These are phyloP conservation scores for Geotrichum reessii DNA, from an alignment of 1,139 yeast species.

Conservation along the genomic window DNA sequence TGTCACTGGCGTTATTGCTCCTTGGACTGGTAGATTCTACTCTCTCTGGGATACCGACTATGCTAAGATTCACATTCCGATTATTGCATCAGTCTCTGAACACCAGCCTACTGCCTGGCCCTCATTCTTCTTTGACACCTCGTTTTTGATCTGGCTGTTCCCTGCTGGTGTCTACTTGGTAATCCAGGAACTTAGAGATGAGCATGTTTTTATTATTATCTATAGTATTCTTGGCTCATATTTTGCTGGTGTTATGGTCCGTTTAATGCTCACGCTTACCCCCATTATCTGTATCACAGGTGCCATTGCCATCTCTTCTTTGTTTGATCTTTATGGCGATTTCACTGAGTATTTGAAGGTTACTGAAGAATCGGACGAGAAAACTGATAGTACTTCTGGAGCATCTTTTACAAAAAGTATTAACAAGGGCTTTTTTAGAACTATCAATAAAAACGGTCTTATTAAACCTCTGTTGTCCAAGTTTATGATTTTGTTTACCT, in stretches of 20 bases:
- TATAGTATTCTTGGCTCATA: slow-evolving; percentile 89
- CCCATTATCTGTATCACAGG: slow-evolving; percentile 92
- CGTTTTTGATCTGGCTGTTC: slow-evolving; percentile 92
- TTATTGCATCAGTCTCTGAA: slow-evolving; percentile 97
- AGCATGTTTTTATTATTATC: slow-evolving; percentile 86
- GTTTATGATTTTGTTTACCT: slow-evolving; percentile 59
- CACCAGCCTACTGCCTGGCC: slow-evolving; percentile 99
- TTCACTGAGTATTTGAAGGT: slow-evolving; percentile 36
- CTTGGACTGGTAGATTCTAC: slow-evolving; percentile 99
- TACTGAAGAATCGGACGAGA: slow-evolving; percentile 16
- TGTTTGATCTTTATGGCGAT: slow-evolving; percentile 79
- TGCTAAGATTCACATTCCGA: slow-evolving; percentile 97
- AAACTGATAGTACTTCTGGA: slow-evolving; percentile 11
- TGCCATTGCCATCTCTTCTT: slow-evolving; percentile 78
- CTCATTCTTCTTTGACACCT: slow-evolving; percentile 90
- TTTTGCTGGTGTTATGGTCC: slow-evolving; percentile 98
- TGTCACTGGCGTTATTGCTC: slow-evolving; percentile 90
- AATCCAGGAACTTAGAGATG: slow-evolving; percentile 84
- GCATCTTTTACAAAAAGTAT: slow-evolving; percentile 13
- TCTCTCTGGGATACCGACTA: slow-evolving; percentile 97
- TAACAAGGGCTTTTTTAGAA: slow-evolving; percentile 20
- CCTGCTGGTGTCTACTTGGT: slow-evolving; percentile 93
- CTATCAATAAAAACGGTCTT: slow-evolving; percentile 18
- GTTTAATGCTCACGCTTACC: slow-evolving; percentile 93
- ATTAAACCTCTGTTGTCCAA: slow-evolving; percentile 47